Percentiles rank a stretch among this genome's conserved stretches.
Evolutionary conservation across 1,139 yeast species (phyloP).

Genomic region (Yamadazyma pseudoaaseri): DNA sequence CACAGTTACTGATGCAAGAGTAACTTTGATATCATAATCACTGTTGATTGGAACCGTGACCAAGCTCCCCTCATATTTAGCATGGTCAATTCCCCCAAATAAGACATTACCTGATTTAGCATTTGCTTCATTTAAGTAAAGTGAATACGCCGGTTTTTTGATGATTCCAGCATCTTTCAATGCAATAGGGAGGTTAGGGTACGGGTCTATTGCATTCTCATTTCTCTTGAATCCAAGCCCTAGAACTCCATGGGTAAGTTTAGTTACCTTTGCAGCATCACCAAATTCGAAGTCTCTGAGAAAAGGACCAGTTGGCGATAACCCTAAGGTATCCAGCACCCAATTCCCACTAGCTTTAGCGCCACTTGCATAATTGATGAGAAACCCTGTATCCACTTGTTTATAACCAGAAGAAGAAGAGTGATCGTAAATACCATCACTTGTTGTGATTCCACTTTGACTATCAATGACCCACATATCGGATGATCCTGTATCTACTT

Average conservation of each 20-base stretch:
- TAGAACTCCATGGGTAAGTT: conserved; percentile 35
- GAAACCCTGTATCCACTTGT: conserved; percentile 31
- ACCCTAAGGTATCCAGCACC: conserved; percentile 46
- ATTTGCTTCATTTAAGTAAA: conserved; percentile 25
- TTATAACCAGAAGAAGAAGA: conserved; percentile 25
- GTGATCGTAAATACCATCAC: conserved; percentile 13
- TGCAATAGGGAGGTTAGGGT: conserved; percentile 26
- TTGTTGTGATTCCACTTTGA: conserved; percentile 9
- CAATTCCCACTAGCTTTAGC: conserved; percentile 60
- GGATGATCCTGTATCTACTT: conserved; percentile 49
- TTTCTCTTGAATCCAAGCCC: conserved; percentile 34
- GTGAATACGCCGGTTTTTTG: conserved; percentile 30
- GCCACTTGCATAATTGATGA: conserved; percentile 58
- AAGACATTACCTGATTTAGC: conserved; percentile 37
- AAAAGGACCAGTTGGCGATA: conserved; percentile 9
- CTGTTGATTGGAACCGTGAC: conserved; percentile 18
- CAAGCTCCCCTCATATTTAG: conserved; percentile 41
- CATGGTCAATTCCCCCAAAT: conserved; percentile 53
- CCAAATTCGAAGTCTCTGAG: conserved; percentile 7
- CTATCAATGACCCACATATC: conserved; percentile 39
- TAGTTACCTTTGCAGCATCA: conserved; percentile 7
- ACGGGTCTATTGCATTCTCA: conserved; percentile 14
- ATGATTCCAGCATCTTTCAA: conserved; percentile 27
- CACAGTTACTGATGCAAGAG: conserved; percentile 17
- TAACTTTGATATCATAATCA: conserved; percentile 20